phyloP scores from a whole-genome alignment of 805 yeast species.

The Candida bentonensis region DNA sequence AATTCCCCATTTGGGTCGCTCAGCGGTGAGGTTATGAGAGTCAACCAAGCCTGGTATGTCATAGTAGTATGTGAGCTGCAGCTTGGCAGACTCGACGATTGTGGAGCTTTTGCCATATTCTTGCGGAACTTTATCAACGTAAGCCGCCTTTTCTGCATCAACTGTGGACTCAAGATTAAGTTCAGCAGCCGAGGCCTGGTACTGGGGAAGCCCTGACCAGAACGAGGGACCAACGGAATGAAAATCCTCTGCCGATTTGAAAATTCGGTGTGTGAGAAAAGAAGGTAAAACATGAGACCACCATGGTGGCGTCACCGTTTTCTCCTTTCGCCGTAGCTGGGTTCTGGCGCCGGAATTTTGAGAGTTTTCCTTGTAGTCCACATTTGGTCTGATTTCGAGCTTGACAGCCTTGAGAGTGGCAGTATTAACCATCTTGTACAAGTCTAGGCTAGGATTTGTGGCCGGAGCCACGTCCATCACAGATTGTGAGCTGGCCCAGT shows the following conservation, averaged over 20 bases:
- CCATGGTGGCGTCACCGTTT: neutral
- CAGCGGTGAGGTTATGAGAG: neutral
- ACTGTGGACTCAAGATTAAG: neutral
- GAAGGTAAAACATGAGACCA: neutral
- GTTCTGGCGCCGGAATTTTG: neutral
- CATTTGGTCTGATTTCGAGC: slow-evolving; percentile 53
- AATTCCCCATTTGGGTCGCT: slow-evolving; percentile 43
- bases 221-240: neutral
- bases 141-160: neutral
- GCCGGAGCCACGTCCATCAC: slow-evolving; percentile 39
- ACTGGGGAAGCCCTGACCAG: neutral
- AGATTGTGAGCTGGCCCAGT: slow-evolving; percentile 43
- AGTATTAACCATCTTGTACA: slow-evolving; percentile 33
- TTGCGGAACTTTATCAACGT: slow-evolving; percentile 23
- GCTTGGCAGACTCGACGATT: slow-evolving; percentile 44
- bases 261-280: neutral
- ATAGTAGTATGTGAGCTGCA: slow-evolving; percentile 45
- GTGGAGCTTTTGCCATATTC: slow-evolving; percentile 78
- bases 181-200: neutral
- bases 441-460: slow-evolving; percentile 40
- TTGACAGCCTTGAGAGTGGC: slow-evolving; percentile 39
- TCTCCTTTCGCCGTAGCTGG: neutral
- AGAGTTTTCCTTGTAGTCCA: slow-evolving; percentile 36
- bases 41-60: slow-evolving; percentile 56
- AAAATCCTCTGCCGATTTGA: neutral